phyloP scores from a whole-genome alignment of 108 stramenopile species.

The Fistulifera solaris region DNA sequence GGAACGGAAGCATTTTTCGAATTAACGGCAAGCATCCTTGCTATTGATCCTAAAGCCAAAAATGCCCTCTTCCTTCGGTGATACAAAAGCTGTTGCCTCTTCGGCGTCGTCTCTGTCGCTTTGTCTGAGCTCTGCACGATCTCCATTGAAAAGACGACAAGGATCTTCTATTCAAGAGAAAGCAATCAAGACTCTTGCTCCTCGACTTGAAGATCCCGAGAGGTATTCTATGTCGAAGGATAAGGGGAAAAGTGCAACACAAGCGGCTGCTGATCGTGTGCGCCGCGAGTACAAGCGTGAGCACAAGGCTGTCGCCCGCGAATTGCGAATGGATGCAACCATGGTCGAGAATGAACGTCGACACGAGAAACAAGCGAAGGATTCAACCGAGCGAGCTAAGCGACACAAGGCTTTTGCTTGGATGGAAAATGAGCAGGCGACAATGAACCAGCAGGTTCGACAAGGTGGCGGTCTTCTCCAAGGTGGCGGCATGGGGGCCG shows the following conservation, averaged over 20 bases:
- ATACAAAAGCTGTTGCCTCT: slow-evolving; percentile 30
- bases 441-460: slow-evolving; percentile 87
- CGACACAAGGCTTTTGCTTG: slow-evolving; percentile 84
- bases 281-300: slow-evolving; percentile 92
- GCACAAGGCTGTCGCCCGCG: slow-evolving; percentile 89
- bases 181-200: slow-evolving; percentile 75
- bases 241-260: slow-evolving; percentile 72
- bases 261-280: slow-evolving; percentile 78
- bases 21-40: slow-evolving; percentile 39
- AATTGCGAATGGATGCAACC: slow-evolving; percentile 77
- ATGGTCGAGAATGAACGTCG: slow-evolving; percentile 79
- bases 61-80: slow-evolving; percentile 25
- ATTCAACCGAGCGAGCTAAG: slow-evolving; percentile 54
- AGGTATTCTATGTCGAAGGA: slow-evolving; percentile 87
- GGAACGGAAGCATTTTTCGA: slow-evolving; percentile 56
- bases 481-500: slow-evolving; percentile 80
- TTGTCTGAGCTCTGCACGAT: slow-evolving; percentile 19
- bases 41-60: slow-evolving; percentile 39
- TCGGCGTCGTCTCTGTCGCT: slow-evolving; percentile 29
- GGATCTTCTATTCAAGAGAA: slow-evolving; percentile 18
- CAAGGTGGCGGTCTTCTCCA: slow-evolving; percentile 71
- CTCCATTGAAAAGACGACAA: slow-evolving; percentile 49
- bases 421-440: slow-evolving; percentile 85
- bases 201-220: slow-evolving; percentile 81
- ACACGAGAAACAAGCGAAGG: slow-evolving; percentile 46